Percentiles rank a stretch among this genome's conserved stretches.
Conservation (phyloP, 1,139 yeast species). For the Taphrina communis region DNA sequence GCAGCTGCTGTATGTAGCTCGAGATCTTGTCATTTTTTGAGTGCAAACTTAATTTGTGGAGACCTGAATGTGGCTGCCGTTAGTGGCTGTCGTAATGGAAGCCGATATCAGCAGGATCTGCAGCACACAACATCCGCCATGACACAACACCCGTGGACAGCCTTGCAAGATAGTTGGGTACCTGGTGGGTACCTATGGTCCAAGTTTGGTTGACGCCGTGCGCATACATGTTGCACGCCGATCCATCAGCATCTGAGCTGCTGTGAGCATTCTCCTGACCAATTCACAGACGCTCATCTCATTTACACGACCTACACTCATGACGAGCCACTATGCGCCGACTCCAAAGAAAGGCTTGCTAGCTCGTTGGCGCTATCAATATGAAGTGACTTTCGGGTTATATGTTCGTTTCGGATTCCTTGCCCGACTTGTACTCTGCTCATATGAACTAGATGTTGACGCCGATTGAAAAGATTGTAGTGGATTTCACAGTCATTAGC, state of each 20-base stretch:
- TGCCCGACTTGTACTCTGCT: not conserved
- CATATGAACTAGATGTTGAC: conserved; percentile 21
- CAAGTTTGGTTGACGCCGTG: no score
- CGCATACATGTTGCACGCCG: not conserved
- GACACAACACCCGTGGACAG: not conserved
- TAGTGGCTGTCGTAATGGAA: conserved; percentile 2
- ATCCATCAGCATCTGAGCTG: not conserved
- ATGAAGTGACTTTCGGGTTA: conserved; percentile 36
- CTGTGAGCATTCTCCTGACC: not conserved
- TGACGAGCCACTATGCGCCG: conserved; percentile 20
- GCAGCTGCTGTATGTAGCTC: not conserved
- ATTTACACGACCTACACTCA: not conserved
- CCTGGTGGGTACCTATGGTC: no score
- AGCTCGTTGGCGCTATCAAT: conserved; percentile 28
- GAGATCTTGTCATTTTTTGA: not conserved
- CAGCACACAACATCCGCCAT: not conserved
- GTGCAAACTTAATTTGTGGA: not conserved
- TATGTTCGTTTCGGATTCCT: conserved; percentile 16
- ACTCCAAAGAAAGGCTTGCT: conserved; percentile 19
- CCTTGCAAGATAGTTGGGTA: no score
- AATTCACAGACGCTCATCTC: not conserved
- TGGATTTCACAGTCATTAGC: conserved; percentile 17
- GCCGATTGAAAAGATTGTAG: conserved; percentile 32
- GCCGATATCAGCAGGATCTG: conserved; percentile 2
- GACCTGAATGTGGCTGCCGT: not conserved